Evolutionary conservation across 2,329 filamentous ascomycete species (phyloP).

Genomic region (Periglandula ipomoeae): DNA sequence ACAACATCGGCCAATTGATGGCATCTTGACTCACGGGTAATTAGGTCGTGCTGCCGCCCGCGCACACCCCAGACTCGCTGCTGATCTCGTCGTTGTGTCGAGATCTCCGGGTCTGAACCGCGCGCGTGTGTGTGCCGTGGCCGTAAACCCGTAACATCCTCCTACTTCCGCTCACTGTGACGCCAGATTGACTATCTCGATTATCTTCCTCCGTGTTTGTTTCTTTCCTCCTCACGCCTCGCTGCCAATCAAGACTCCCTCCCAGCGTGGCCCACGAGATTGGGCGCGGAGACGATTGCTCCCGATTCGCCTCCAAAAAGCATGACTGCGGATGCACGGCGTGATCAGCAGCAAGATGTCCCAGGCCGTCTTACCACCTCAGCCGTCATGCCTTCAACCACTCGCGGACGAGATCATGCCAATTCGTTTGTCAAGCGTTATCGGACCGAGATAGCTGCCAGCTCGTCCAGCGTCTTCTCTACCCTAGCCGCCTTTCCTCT

Average conservation of each 20-base stretch:
- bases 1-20: conserved; percentile 8
- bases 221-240: not conserved
- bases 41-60: conserved; percentile 12
- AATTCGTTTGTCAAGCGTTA: conserved; percentile 58
- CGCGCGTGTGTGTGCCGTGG: conserved; percentile 9
- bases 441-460: conserved; percentile 71
- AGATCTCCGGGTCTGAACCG: conserved; percentile 11
- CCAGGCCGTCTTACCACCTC: conserved; percentile 20
- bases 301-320: conserved; percentile 15
- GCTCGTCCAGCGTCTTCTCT: conserved; percentile 66
- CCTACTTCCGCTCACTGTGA: not conserved
- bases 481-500: conserved; percentile 77
- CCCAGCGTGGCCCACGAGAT: not conserved
- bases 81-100: conserved; percentile 8
- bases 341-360: conserved; percentile 28
- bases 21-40: conserved; percentile 5
- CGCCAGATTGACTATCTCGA: not conserved
- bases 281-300: conserved; percentile 5
- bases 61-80: conserved; percentile 11
- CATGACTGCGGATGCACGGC: conserved; percentile 28
- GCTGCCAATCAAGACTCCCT: not conserved
- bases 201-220: not conserved
- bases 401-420: conserved; percentile 23
- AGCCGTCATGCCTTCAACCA: conserved; percentile 20
- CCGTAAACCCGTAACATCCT: not conserved